Percentiles rank a stretch among this genome's conserved stretches.
Conservation (phyloP, 352 stramenopile species). For the Phytophthora hibernalis region DNA sequence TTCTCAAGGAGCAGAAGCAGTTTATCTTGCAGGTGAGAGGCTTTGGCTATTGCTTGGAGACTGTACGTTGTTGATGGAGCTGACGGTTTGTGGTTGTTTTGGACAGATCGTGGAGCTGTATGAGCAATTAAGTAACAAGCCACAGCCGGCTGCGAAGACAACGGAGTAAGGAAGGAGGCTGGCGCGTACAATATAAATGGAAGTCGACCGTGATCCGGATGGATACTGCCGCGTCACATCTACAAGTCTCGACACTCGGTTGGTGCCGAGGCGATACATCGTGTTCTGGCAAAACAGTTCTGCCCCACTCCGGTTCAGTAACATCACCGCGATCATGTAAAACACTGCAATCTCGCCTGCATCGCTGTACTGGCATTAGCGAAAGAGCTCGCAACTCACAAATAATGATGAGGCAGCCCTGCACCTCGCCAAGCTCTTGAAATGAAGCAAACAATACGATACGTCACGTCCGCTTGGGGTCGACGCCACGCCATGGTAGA, state of each 20-base stretch:
- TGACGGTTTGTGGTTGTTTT: conserved; percentile 4
- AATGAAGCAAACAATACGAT: not conserved
- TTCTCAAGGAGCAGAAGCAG: conserved; percentile 69
- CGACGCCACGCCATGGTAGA: not conserved
- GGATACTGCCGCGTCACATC: too few relatives aligned
- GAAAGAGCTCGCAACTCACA: not conserved
- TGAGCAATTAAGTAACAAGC: conserved; percentile 46
- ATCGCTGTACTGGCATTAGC: not conserved
- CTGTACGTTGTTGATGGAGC: not conserved
- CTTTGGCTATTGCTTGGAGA: not conserved
- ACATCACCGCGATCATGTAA: not conserved
- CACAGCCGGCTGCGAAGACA: not conserved
- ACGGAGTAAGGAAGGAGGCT: conserved; percentile 3
- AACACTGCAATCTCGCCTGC: not conserved
- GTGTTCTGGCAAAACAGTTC: too few relatives aligned
- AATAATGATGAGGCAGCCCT: too few relatives aligned
- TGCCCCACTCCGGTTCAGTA: too few relatives aligned
- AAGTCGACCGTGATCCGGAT: not conserved
- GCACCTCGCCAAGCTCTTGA: too few relatives aligned
- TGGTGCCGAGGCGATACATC: too few relatives aligned
- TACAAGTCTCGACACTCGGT: not conserved
- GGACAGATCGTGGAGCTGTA: conserved; percentile 50
- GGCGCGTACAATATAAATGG: not conserved
- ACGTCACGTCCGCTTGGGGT: not conserved
- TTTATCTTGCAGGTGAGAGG: conserved; percentile 44